These are phyloP conservation scores for Clavispora vitiphila DNA, from an alignment of 805 yeast genomes.

Conservation along the genomic window DNA sequence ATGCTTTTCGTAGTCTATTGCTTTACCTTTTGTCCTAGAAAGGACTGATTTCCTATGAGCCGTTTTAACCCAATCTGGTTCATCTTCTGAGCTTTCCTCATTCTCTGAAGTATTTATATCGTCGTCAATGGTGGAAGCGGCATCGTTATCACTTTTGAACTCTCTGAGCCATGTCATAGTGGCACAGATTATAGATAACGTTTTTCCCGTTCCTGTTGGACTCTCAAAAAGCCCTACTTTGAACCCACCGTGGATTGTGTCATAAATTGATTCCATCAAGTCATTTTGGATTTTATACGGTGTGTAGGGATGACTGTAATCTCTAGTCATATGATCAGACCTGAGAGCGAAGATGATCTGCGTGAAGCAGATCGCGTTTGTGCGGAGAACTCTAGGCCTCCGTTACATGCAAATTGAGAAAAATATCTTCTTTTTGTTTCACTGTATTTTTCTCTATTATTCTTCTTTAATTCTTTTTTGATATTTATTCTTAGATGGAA, in stretches of 20 bases:
- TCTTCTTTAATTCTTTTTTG: too few relatives aligned
- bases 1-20: constrained; percentile 38
- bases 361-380: neutral
- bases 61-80: constrained; percentile 65
- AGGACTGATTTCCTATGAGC: constrained; percentile 29
- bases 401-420: neutral
- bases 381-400: neutral
- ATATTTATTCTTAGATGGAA: too few relatives aligned
- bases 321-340: neutral
- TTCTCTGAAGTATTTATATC: neutral
- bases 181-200: constrained; percentile 80
- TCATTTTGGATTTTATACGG: constrained; percentile 78
- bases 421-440: too few relatives aligned
- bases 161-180: constrained; percentile 77
- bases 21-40: constrained; percentile 19
- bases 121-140: neutral
- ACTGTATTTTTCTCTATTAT: too few relatives aligned
- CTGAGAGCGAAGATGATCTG: neutral
- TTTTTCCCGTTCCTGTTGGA: constrained; percentile 95
- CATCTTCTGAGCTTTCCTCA: constrained; percentile 32
- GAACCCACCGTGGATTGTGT: constrained; percentile 46
- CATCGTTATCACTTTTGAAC: constrained; percentile 26
- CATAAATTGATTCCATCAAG: constrained; percentile 73
- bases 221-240: constrained; percentile 83
- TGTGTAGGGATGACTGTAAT: constrained; percentile 67